phyloP scores from a whole-genome alignment of 176 grass and related monocot species.

The Raddia distichophylla region DNA sequence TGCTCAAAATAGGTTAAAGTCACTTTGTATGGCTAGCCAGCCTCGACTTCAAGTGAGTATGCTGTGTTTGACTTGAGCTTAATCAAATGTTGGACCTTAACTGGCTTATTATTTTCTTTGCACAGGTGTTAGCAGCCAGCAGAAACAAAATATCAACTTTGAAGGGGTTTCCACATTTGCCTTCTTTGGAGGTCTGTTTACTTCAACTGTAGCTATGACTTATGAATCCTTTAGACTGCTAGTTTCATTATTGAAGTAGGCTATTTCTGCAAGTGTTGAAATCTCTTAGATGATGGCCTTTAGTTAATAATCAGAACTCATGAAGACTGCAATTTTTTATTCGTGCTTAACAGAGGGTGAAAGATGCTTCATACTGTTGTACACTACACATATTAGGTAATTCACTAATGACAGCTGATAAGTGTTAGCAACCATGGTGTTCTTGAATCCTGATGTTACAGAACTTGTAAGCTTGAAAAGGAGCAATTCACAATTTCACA shows the following conservation, averaged over 20 bases:
- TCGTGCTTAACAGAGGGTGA: neutral
- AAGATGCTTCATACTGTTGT: neutral
- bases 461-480: slow-evolving; percentile 26
- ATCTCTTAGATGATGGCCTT: slow-evolving; percentile 10
- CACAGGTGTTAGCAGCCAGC: slow-evolving; percentile 84
- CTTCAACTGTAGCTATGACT: slow-evolving; percentile 10
- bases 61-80: slow-evolving; percentile 21
- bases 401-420: neutral
- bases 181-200: slow-evolving; percentile 74
- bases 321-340: neutral
- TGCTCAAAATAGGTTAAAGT: slow-evolving; percentile 90
- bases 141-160: slow-evolving; percentile 98
- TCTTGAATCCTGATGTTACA: slow-evolving; percentile 15
- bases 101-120: slow-evolving; percentile 23
- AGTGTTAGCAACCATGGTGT: neutral
- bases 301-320: slow-evolving; percentile 17
- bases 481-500: slow-evolving; percentile 15
- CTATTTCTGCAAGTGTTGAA: neutral
- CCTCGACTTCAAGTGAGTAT: slow-evolving; percentile 84
- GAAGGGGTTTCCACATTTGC: slow-evolving; percentile 90
- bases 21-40: slow-evolving; percentile 81
- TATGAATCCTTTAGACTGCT: slow-evolving; percentile 17
- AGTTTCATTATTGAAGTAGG: slow-evolving; percentile 23
- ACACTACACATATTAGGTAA: neutral
- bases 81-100: slow-evolving; percentile 36